phyloP scores from a whole-genome alignment of 2,329 filamentous ascomycete species.

The Bipolaris cookei region DNA sequence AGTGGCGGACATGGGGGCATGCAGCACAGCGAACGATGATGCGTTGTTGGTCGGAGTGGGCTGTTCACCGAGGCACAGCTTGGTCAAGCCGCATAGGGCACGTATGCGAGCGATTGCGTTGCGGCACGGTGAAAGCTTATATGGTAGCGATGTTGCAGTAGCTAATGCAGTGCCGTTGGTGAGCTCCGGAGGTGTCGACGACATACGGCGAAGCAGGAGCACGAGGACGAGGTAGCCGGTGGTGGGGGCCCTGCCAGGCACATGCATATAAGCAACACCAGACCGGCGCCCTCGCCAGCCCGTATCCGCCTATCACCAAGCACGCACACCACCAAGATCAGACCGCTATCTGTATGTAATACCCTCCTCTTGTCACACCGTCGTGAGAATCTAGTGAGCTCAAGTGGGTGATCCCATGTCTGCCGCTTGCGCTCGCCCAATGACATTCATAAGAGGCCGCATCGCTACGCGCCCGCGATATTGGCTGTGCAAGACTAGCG shows the following conservation, averaged over 20 bases:
- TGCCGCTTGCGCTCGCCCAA: slow-evolving; percentile 30
- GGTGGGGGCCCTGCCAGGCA: slow-evolving; percentile 21
- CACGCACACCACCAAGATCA: slow-evolving; percentile 22
- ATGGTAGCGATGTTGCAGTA: slow-evolving; percentile 2
- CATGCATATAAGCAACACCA: slow-evolving; percentile 26
- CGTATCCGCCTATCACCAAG: slow-evolving; percentile 15
- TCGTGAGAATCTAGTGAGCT: slow-evolving; percentile 23
- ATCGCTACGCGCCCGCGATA: slow-evolving; percentile 37
- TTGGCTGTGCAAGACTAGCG: slow-evolving; percentile 15
- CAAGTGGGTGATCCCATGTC: slow-evolving; percentile 37
- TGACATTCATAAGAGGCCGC: slow-evolving; percentile 22
- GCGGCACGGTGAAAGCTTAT: slow-evolving; percentile 11
- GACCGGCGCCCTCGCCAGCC: slow-evolving; percentile 7
- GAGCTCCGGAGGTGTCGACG: slow-evolving; percentile 8
- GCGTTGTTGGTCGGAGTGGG: slow-evolving; percentile 10
- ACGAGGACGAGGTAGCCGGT: not conserved
- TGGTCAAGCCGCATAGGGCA: slow-evolving; percentile 15
- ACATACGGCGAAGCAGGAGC: not conserved
- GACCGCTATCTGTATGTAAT: slow-evolving; percentile 20
- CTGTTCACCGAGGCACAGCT: slow-evolving; percentile 11
- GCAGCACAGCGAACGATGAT: slow-evolving; percentile 10
- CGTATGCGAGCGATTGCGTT: slow-evolving; percentile 10
- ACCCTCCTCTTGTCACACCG: slow-evolving; percentile 29
- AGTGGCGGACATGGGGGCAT: slow-evolving; percentile 11
- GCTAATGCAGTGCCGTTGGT: slow-evolving; percentile 9